A percentile compares a stretch with the other conserved stretches of the same genome.
Conservation (phyloP, 1,284 basidiomycete species). For the Heterobasidion parviporum region DNA sequence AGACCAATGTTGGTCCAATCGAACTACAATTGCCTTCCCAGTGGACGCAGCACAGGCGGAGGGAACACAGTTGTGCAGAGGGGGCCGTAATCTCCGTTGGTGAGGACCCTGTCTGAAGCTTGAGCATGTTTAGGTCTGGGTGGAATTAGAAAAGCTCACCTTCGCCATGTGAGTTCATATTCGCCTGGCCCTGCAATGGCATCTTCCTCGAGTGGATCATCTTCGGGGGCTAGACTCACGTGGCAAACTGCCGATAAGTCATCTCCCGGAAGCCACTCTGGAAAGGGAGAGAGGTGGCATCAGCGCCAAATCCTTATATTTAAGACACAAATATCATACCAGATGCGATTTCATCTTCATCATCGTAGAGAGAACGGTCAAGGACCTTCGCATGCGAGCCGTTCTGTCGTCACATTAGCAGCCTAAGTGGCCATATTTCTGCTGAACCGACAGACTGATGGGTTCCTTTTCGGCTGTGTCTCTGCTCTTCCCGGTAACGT, state of each 20-base stretch:
- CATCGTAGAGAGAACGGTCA: too few species aligned
- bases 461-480: too few species aligned
- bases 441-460: too few species aligned
- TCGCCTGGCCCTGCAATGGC: conserved; percentile 41
- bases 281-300: conserved; percentile 1
- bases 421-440: too few species aligned
- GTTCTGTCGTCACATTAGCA: conserved; percentile 27
- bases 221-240: conserved; percentile 36
- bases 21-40: background rate
- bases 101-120: conserved; percentile 27
- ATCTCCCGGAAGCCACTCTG: conserved; percentile 60
- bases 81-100: conserved; percentile 33
- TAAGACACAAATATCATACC: too few species aligned
- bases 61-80: conserved; percentile 40
- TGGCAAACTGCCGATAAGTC: conserved; percentile 49
- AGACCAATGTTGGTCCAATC: background rate
- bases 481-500: too few species aligned
- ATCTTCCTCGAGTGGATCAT: conserved; percentile 29
- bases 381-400: conserved; percentile 31
- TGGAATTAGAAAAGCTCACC: conserved; percentile 30
- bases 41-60: conserved; percentile 50
- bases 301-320: too few species aligned
- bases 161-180: conserved; percentile 60
- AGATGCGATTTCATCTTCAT: too few species aligned
- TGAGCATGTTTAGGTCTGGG: background rate